Evolutionary conservation across 2,329 filamentous ascomycete species (phyloP).

Genomic region (Ascochyta rabiei): DNA sequence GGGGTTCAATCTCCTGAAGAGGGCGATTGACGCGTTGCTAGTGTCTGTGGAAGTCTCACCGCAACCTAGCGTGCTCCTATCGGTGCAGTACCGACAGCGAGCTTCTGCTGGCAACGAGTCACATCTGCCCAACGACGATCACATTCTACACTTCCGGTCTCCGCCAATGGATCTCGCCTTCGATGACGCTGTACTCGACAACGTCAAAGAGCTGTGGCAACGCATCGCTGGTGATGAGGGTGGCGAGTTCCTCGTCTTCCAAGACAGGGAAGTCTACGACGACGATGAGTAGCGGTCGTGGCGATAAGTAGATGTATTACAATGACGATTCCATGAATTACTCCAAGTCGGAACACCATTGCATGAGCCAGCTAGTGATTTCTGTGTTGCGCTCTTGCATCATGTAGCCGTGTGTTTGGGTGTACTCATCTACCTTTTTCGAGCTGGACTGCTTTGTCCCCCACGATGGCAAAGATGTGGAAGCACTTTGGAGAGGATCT

Average conservation of each 20-base stretch:
- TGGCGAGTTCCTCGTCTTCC: conserved; percentile 75
- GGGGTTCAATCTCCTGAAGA: conserved; percentile 47
- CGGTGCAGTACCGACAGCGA: conserved; percentile 58
- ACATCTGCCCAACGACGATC: conserved; percentile 46
- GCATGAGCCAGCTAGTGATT: too few relatives aligned
- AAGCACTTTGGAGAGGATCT: too few relatives aligned
- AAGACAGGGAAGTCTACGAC: conserved; percentile 73
- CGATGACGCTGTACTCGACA: conserved; percentile 70
- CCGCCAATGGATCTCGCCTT: conserved; percentile 72
- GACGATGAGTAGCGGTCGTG: conserved; percentile 50
- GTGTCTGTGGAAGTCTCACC: conserved; percentile 42
- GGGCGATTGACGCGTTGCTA: conserved; percentile 54
- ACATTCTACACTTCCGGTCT: conserved; percentile 63
- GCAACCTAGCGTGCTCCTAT: conserved; percentile 57
- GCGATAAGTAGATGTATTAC: background rate
- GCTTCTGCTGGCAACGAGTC: conserved; percentile 22
- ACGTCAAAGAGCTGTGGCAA: conserved; percentile 74
- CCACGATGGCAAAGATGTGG: too few relatives aligned
- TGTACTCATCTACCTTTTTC: too few relatives aligned
- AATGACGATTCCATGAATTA: too few relatives aligned
- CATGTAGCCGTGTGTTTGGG: too few relatives aligned
- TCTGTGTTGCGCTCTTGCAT: too few relatives aligned
- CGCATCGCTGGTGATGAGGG: conserved; percentile 61
- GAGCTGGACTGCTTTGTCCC: too few relatives aligned
- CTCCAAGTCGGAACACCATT: too few relatives aligned